A percentile compares a stretch with the other conserved stretches of the same genome.
phyloP scores from a whole-genome alignment of 2,329 filamentous ascomycete species.

The Pseudopithomyces maydicus region DNA sequence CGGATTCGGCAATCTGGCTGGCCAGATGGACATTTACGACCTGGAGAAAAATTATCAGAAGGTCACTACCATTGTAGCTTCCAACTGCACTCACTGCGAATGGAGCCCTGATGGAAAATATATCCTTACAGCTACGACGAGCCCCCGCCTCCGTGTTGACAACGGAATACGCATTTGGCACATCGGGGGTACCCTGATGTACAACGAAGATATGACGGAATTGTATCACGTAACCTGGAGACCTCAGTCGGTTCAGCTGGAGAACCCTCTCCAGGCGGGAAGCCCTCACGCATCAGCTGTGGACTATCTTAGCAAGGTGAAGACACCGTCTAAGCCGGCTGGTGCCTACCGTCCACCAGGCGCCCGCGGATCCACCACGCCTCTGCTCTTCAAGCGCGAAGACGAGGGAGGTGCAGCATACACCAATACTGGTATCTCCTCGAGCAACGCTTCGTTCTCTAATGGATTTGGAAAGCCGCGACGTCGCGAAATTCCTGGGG shows the following conservation, averaged over 20 bases:
- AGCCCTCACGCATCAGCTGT: constrained; percentile 81
- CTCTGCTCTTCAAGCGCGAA: constrained; percentile 94
- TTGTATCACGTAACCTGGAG: constrained; percentile 89
- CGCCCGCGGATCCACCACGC: constrained; percentile 85
- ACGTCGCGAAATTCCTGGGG: constrained; percentile 83
- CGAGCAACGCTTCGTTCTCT: constrained; percentile 57
- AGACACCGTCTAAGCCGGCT: constrained; percentile 95
- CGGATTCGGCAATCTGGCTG: constrained; percentile 95
- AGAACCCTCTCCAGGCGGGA: constrained; percentile 74
- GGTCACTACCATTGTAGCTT: constrained; percentile 90
- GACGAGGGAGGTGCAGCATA: constrained; percentile 94
- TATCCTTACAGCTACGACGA: constrained; percentile 97
- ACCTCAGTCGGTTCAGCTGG: constrained; percentile 69
- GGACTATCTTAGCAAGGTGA: constrained; percentile 80
- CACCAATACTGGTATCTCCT: constrained; percentile 76
- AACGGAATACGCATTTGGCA: constrained; percentile 97
- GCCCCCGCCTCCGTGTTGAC: constrained; percentile 91
- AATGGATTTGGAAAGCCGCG: constrained; percentile 81
- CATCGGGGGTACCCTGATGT: constrained; percentile 85
- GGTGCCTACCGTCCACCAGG: constrained; percentile 95
- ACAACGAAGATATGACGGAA: constrained; percentile 93
- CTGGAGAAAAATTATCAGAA: constrained; percentile 92
- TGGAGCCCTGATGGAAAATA: constrained; percentile 97
- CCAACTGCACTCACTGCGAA: constrained; percentile 93
- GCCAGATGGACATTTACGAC: constrained; percentile 97